These are phyloP conservation scores for Saccharomycopsis sp. DNA, from an alignment of 805 yeast species.

Conservation along the genomic window DNA sequence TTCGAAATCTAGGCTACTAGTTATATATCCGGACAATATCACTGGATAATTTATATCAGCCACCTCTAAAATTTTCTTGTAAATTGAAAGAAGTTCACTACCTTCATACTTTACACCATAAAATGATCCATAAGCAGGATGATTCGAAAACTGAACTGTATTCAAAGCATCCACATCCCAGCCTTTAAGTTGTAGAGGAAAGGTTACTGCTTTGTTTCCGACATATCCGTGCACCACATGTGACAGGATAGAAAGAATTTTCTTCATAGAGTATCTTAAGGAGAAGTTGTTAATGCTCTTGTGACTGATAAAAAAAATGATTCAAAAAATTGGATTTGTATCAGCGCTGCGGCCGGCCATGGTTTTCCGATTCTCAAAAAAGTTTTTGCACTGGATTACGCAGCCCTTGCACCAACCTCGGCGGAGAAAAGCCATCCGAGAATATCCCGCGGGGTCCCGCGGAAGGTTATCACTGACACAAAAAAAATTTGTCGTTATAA, in stretches of 20 bases:
- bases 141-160: slow-evolving; percentile 84
- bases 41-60: slow-evolving; percentile 46
- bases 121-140: slow-evolving; percentile 74
- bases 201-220: slow-evolving; percentile 84
- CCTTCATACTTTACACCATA: slow-evolving; percentile 45
- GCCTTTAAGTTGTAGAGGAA: slow-evolving; percentile 75
- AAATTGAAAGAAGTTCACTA: slow-evolving; percentile 36
- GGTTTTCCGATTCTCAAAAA: no score
- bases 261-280: no score
- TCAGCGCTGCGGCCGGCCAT: no score
- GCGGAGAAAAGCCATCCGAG: no score
- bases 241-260: slow-evolving; percentile 54
- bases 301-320: no score
- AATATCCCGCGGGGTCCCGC: no score
- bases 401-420: no score
- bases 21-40: slow-evolving; percentile 71
- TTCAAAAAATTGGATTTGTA: no score
- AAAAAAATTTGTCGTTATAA: no score
- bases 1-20: slow-evolving; percentile 45
- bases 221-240: slow-evolving; percentile 96
- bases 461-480: no score
- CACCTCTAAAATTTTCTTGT: slow-evolving; percentile 43
- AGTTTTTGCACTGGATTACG: no score
- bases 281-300: no score
- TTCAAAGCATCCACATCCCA: slow-evolving; percentile 92